These are phyloP conservation scores for Echites panduratus DNA, from an alignment of 257 asterid species.

Conservation along the genomic window DNA sequence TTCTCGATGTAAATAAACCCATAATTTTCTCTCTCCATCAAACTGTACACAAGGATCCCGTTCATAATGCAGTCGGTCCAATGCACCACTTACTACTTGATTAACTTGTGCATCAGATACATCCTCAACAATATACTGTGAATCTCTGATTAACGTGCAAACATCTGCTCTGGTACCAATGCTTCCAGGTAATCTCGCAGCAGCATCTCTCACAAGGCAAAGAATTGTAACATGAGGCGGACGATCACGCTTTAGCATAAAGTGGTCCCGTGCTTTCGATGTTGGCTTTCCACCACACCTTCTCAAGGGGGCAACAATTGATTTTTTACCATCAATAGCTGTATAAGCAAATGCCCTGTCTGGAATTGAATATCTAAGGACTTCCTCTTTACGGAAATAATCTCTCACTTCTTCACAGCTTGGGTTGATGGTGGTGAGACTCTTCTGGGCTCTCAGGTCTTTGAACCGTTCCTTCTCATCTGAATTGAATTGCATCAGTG, in stretches of 20 bases:
- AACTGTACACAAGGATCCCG: slow-evolving; percentile 97
- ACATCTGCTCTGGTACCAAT: slow-evolving; percentile 99
- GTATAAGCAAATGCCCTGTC: slow-evolving; percentile 92
- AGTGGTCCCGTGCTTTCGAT: slow-evolving; percentile 98
- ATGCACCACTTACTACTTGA: slow-evolving; percentile 95
- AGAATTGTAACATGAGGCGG: slow-evolving; percentile 98
- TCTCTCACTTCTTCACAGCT: slow-evolving; percentile 88
- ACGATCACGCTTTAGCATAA: slow-evolving; percentile 88
- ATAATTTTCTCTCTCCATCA: slow-evolving; percentile 91
- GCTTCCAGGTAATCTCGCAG: slow-evolving; percentile 97
- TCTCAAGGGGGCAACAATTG: slow-evolving; percentile 96
- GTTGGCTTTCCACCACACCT: slow-evolving; percentile 99
- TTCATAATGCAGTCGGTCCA: slow-evolving; percentile 95
- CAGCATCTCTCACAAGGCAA: slow-evolving; percentile 98
- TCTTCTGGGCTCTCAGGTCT: slow-evolving; percentile 97
- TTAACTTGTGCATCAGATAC: slow-evolving; percentile 93
- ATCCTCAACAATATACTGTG: slow-evolving; percentile 87
- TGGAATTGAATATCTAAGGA: slow-evolving; percentile 91
- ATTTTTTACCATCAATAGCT: slow-evolving; percentile 88
- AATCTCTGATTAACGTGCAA: slow-evolving; percentile 88
- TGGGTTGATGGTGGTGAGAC: slow-evolving; percentile 76
- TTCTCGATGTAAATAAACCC: slow-evolving; percentile 91
- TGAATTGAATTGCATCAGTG: slow-evolving; percentile 62
- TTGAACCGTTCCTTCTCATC: slow-evolving; percentile 97
- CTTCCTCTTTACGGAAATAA: slow-evolving; percentile 85